Evolutionary conservation across 2,329 filamentous ascomycete species (phyloP), one percentile per base, ranked within the genome.

Genomic region (Fusarium guadeloupense): DNA sequence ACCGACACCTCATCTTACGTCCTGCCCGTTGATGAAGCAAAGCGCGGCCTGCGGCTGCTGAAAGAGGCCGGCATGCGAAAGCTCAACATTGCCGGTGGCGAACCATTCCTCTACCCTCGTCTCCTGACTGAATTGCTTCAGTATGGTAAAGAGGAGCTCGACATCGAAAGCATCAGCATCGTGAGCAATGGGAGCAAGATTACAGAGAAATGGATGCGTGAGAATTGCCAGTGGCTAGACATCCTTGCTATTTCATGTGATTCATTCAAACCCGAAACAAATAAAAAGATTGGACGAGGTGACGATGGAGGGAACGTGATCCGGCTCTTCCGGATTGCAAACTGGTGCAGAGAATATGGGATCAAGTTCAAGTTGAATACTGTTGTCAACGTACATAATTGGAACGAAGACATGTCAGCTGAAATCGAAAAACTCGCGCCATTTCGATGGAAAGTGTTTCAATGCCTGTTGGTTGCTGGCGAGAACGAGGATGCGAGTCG

Each of bases 371-470:
- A 86, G 73, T 67, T 85, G 44, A 86, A 86, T 71, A 85, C 83
- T 0, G 83, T 85, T 1, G 77, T 85, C 4, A 79, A 77, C 64
- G 19, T 13, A 6, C 37, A 25, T 13, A 39, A 85, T 61, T 80
- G 72, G 69, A 46, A 78, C 3, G 83, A 86, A 67, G 79, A 82
- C 57, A 83, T 83, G 80, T 75, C 72, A 34, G 63, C 53, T 13
- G 66, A 59, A 5, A 75, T 85, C 8, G 50, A 64, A 13, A 35
- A 62, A 33, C 69, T 85, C 10, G 66, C 69, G 5, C 82, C 82
- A 3, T 83, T 82, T 54, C 77, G 83, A 0, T 85, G 82, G 83
- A 85, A 85, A 66, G 77, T 74, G 23, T 86, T 86, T 66, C 83
- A 85, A 63, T 77, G 79, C 6, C 73, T 86, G n/a, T 74, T 81